These are phyloP conservation scores for Mangifera indica DNA, from an alignment of 345 rosid species.

Conservation along the genomic window DNA sequence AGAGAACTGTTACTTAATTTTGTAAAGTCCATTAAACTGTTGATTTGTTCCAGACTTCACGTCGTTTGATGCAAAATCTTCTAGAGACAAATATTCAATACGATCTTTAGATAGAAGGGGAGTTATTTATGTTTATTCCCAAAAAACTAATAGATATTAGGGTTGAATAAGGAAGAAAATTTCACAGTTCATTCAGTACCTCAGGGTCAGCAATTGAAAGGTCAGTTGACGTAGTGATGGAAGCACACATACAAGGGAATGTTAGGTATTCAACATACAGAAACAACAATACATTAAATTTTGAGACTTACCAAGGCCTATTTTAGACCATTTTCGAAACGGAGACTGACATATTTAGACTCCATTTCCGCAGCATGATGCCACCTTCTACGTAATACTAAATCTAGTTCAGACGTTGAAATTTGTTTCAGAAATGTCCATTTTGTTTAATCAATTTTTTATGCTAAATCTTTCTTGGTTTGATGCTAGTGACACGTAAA, in stretches of 20 bases:
- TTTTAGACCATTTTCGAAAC: constrained; percentile 20
- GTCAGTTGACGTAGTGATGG: neutral
- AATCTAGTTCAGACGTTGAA: neutral
- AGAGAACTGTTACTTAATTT: too few relatives aligned
- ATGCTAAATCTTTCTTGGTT: neutral
- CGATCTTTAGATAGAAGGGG: too few relatives aligned
- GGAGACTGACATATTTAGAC: constrained; percentile 12
- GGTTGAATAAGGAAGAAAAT: too few relatives aligned
- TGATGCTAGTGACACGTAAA: neutral
- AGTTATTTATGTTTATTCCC: too few relatives aligned
- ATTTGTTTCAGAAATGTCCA: neutral
- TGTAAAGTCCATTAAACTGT: too few relatives aligned
- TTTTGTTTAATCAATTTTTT: neutral
- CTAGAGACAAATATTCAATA: too few relatives aligned
- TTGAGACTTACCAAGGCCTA: constrained; percentile 5
- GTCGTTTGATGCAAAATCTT: too few relatives aligned
- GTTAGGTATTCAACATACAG: constrained; percentile 20
- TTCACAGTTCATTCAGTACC: too few relatives aligned
- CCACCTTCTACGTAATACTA: neutral
- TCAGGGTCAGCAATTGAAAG: neutral
- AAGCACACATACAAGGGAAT: constrained; percentile 1
- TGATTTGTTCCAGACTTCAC: too few relatives aligned
- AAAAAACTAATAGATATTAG: too few relatives aligned
- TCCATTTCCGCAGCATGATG: neutral
- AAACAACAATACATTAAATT: neutral